Base-by-base conservation (phyloP, 1,284 basidiomycete genomes). In the Neotropicomus parvogracilis region DNA sequence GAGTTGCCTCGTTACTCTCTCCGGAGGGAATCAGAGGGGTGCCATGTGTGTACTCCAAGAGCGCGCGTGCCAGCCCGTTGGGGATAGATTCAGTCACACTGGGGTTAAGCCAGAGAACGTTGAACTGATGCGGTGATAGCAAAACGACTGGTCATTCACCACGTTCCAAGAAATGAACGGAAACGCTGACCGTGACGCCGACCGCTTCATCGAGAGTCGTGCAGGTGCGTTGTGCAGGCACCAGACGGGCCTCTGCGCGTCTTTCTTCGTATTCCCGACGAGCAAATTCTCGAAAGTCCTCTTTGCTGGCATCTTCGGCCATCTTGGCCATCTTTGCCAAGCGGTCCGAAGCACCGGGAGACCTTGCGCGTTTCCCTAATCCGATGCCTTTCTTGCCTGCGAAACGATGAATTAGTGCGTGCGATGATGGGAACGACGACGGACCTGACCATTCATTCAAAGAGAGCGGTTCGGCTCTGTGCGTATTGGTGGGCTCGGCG, bases 341-440 rank as follows among this genome's bases (percentile, higher is more conserved):
- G 39, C 83, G 75, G 47, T 85, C 82, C 13, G 77, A 69, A 12
- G 75, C 69, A 32, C 70, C 71, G 9, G 87, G 85, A 0, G 88
- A 88, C 19, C 87, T 71, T 1, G 81, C 68, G 10, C 88, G 82
- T 60, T 89, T 89, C 32, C 78, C 74, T 20, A 79, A 59, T 12
- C 88, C 89, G 37, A 91, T 86, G 21, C 88, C 88, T 57, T 77
- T 80, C 67, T 79, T 85, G 27, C 89, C 88, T 91, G 55, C 21
- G 47, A 52, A 49, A 5, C 28, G 37, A 50, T 59, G 44, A 45
- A 48, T 44, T 39, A 26, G 21, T 8, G 31, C 17, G 20, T n/a
- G 27, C 9, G 31, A 37, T 29, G 49, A 48, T 33, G 40, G 4
- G 17, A 17, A 27, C 43, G 31, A 20, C n/a, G 42, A 69, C 77